Conservation (phyloP, 306 rosid species). For the Erythrophleum fordii region DNA sequence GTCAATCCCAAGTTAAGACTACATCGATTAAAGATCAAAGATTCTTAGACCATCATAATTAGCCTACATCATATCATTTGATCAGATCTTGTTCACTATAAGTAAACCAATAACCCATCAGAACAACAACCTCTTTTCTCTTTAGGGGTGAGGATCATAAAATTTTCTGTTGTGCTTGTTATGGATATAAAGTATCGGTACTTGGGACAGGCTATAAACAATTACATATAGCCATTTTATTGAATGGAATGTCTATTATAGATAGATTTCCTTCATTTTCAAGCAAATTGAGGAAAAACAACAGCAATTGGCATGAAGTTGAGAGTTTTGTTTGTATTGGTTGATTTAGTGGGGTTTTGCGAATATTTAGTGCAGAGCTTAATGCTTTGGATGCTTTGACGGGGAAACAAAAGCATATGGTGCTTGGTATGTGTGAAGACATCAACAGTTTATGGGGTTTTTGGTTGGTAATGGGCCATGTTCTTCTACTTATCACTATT, state of each 20-base stretch:
- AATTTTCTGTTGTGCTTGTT: not conserved
- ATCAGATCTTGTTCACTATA: constrained; percentile 40
- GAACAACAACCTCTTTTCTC: constrained; percentile 20
- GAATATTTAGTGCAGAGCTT: not conserved
- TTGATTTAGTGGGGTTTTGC: constrained; percentile 23
- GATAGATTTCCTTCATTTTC: not conserved
- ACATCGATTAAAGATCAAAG: constrained; percentile 45
- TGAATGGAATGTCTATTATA: not conserved
- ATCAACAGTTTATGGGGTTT: constrained; percentile 1
- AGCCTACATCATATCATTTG: constrained; percentile 44
- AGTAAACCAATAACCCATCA: constrained; percentile 36
- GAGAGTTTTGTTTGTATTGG: constrained; percentile 7
- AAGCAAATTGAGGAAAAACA: not conserved
- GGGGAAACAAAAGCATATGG: constrained; percentile 35
- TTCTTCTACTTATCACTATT: constrained; percentile 18
- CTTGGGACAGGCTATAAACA: constrained; percentile 26
- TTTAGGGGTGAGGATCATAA: not conserved
- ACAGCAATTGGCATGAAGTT: constrained; percentile 3
- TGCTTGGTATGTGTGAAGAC: constrained; percentile 1
- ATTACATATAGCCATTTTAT: constrained; percentile 5
- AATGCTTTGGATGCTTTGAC: constrained; percentile 11
- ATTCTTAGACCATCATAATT: constrained; percentile 57
- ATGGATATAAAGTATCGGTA: not conserved
- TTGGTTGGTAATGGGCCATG: constrained; percentile 36
- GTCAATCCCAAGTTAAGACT: constrained; percentile 60